Base-by-base conservation (phyloP, 768 basidiomycete genomes). In the Lactarius hengduanensis region DNA sequence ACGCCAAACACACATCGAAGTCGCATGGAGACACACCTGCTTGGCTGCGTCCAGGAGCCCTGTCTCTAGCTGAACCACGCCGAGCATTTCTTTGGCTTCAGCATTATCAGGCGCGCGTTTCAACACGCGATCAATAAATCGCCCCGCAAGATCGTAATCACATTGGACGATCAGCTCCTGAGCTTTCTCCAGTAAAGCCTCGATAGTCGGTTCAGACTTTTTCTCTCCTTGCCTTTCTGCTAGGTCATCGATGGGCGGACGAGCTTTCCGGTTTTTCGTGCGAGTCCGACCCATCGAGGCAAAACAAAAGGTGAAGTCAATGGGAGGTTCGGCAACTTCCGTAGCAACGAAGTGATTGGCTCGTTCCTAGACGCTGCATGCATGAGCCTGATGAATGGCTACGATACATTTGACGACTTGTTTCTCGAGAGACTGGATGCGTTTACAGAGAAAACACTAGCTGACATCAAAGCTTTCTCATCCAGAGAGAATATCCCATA, bases 131-230 rank as follows among this genome's bases (percentile, higher is more conserved):
- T 80, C 78, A 45, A 87, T 79, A 74, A 96, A 95, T 60, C 83
- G 85, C 59, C 82, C 77, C 2, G 94, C 92, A 57, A 96, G 85
- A 59, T 89, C 84, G 74, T 91, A 94, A 76, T 95, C 88, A 73
- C 90, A 93, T 78, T 94, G 90, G 28, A 87, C 82, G 70, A 96
- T 84, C 62, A 96, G 80, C n/a, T 83, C 79, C 73, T 92, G 91
- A 0, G 91, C 87, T 74, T 94, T 94, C 73, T 87, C 85, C 40
- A 92, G 77, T 7, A 94, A 78, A 13, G 87, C 78, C 11, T 58
- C 55, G 30, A 64, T 30, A 9, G 65, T 40, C 18, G 80, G 62
- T 62, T 84, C 75, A 34, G 87, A 76, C 1, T 86, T 34, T 8
- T 53, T 63, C 3, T 73, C 61, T n/a, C 72, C 74, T 6, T 58